A percentile compares a stretch with the other conserved stretches of the same genome.
Evolutionary conservation across 78 protist species (phyloP).

Genomic region (Ministeria vibrans): DNA sequence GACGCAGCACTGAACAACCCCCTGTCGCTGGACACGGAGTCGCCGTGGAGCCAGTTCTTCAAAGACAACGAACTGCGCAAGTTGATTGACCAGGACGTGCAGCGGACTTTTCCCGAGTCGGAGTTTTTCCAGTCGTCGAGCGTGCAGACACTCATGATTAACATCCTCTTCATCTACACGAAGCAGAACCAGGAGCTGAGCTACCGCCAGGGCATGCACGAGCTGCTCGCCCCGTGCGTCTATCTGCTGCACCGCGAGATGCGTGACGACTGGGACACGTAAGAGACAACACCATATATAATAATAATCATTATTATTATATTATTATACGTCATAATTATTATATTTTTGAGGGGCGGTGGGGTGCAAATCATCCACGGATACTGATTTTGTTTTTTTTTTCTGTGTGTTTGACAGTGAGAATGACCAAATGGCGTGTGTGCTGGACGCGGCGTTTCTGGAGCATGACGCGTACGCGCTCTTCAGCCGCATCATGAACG

Average conservation of each 20-base stretch:
- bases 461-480: constrained; percentile 15
- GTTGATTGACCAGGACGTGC: constrained; percentile 17
- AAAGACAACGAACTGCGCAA: constrained; percentile 6
- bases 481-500: constrained; percentile 2
- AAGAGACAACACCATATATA: no score
- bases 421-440: not conserved
- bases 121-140: constrained; percentile 12
- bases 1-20: constrained; percentile 22
- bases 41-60: constrained; percentile 12
- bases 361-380: not conserved
- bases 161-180: constrained; percentile 15
- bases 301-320: no score
- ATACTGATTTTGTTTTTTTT: not conserved
- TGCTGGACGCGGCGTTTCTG: not conserved
- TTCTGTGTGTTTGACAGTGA: not conserved
- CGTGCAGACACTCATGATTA: not conserved
- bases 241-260: not conserved
- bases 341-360: no score
- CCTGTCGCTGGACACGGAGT: constrained; percentile 11
- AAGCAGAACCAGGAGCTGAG: not conserved
- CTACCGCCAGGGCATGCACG: constrained; percentile 56
- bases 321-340: no score
- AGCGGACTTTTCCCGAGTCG: constrained; percentile 20
- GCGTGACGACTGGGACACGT: no score
- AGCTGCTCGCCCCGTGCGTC: constrained; percentile 30